These are phyloP conservation scores for Mentha longifolia DNA, from an alignment of 257 asterid species.

Conservation along the genomic window DNA sequence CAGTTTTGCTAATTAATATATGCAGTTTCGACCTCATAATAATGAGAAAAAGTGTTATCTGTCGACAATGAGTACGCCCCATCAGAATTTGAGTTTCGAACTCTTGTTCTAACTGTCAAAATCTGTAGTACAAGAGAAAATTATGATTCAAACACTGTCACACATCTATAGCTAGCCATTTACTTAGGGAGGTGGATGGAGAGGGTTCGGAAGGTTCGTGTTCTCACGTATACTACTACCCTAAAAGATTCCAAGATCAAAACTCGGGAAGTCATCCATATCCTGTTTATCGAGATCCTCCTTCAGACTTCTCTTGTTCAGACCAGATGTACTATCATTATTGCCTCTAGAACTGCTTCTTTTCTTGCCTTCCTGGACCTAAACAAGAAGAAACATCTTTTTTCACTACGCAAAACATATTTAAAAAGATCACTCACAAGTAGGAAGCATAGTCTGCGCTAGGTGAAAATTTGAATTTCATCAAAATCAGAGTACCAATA, in stretches of 20 bases:
- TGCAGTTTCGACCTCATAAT: too few species aligned
- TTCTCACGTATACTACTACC: background rate
- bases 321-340: constrained; percentile 30
- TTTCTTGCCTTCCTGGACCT: constrained; percentile 41
- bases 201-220: too few species aligned
- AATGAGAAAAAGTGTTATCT: too few species aligned
- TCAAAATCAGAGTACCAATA: background rate
- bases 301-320: constrained; percentile 28
- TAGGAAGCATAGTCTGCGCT: background rate
- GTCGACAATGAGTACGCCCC: too few species aligned
- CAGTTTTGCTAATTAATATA: too few species aligned
- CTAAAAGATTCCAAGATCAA: constrained; percentile 81
- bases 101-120: too few species aligned
- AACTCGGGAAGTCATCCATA: constrained; percentile 60
- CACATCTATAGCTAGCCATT: too few species aligned
- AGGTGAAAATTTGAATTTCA: constrained; percentile 24
- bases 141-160: too few species aligned
- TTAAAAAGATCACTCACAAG: constrained; percentile 11
- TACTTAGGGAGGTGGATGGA: too few species aligned
- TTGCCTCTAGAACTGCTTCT: constrained; percentile 33
- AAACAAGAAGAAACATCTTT: constrained; percentile 29
- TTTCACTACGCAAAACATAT: constrained; percentile 14
- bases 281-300: constrained; percentile 32
- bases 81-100: too few species aligned
- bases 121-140: too few species aligned